Evolutionary conservation across 371 early-diverging fungal genomes (phyloP).

Genomic region (Mucor mucedo): DNA sequence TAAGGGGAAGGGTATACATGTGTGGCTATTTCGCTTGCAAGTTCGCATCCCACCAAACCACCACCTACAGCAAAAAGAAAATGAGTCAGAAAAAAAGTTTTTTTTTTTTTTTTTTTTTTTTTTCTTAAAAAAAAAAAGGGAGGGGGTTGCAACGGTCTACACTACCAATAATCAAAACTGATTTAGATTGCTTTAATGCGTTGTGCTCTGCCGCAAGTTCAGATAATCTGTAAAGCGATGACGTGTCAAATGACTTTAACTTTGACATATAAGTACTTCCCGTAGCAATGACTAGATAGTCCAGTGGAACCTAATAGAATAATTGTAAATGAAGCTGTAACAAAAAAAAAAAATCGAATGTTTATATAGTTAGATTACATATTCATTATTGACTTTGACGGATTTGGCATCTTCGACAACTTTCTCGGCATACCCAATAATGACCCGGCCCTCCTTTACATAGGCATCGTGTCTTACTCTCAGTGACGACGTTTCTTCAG

Average conservation of each 20-base stretch:
- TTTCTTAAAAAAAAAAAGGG: neutral
- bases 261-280: slow-evolving; percentile 65
- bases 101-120: slow-evolving; percentile 5
- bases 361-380: slow-evolving; percentile 20
- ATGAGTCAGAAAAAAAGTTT: no score
- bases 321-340: neutral
- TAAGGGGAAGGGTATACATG: slow-evolving; percentile 41
- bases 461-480: slow-evolving; percentile 47
- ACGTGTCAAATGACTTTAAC: slow-evolving; percentile 44
- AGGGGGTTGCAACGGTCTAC: neutral
- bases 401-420: slow-evolving; percentile 28
- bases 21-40: slow-evolving; percentile 61
- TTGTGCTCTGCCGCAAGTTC: slow-evolving; percentile 39
- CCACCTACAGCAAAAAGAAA: slow-evolving; percentile 45
- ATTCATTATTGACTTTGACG: slow-evolving; percentile 35
- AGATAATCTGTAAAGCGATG: slow-evolving; percentile 38
- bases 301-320: slow-evolving; percentile 42
- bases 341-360: neutral
- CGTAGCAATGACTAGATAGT: slow-evolving; percentile 72
- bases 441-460: slow-evolving; percentile 39
- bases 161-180: slow-evolving; percentile 56
- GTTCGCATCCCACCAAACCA: slow-evolving; percentile 67
- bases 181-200: slow-evolving; percentile 61
- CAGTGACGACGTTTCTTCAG: slow-evolving; percentile 38
- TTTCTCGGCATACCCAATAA: slow-evolving; percentile 44